A percentile compares a stretch with the other conserved stretches of the same genome.
phyloP scores from a whole-genome alignment of 139 green algal species.

The Chlorella vulgaris region DNA sequence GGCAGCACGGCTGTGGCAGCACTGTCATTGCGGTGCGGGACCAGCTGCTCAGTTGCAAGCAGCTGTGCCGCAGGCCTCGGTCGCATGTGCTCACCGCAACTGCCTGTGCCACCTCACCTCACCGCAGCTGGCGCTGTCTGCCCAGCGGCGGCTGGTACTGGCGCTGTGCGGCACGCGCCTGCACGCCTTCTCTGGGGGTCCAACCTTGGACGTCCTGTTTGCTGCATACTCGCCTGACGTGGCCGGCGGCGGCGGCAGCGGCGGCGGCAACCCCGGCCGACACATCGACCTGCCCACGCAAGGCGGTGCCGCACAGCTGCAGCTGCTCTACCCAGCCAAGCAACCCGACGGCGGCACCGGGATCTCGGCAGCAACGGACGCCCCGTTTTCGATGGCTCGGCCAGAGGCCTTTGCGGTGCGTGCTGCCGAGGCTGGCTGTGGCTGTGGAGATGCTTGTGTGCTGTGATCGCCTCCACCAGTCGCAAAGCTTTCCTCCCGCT shows the following conservation, averaged over 20 bases:
- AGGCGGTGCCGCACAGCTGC: slow-evolving; percentile 32
- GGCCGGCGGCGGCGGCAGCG: not conserved
- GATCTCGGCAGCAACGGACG: not conserved
- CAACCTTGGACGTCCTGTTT: slow-evolving; percentile 48
- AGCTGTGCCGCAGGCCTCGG: too few relatives aligned
- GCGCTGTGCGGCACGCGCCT: slow-evolving; percentile 61
- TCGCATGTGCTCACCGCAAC: too few relatives aligned
- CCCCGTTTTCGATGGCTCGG: slow-evolving; percentile 4
- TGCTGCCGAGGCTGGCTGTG: too few relatives aligned
- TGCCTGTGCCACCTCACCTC: too few relatives aligned
- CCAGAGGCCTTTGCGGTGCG: slow-evolving; percentile 47
- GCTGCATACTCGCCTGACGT: not conserved
- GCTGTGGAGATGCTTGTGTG: too few relatives aligned
- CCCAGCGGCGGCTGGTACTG: slow-evolving; percentile 54
- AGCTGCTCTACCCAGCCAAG: slow-evolving; percentile 30
- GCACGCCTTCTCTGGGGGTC: slow-evolving; percentile 58
- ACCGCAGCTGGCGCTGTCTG: slow-evolving; percentile 10
- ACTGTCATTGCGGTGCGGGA: too few relatives aligned
- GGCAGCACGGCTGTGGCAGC: too few relatives aligned
- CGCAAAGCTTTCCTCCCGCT: too few relatives aligned
- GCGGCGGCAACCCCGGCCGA: not conserved
- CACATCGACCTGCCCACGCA: slow-evolving; percentile 41
- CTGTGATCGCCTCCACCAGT: too few relatives aligned
- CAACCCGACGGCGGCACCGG: slow-evolving; percentile 3
- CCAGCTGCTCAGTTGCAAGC: too few relatives aligned